Base-by-base conservation (phyloP, 2,329 filamentous ascomycete genomes). In the Ophiostoma piceae region DNA sequence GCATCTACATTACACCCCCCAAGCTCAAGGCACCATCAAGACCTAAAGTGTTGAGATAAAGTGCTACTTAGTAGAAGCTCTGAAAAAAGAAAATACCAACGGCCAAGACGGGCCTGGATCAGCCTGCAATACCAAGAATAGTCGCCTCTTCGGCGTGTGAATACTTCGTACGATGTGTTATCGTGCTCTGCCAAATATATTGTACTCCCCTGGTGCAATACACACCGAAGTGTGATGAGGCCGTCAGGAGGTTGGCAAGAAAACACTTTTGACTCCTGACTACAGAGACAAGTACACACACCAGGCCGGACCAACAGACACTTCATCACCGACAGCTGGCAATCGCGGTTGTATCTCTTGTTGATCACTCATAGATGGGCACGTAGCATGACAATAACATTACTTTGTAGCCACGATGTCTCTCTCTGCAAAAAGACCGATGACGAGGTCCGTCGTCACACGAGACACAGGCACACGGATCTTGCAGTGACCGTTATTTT, bases 371-470 rank as follows among this genome's bases (percentile, higher is more conserved):
- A 57, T 16, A 57, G 51, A 57, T 57, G 51, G n/a, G 51, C 51
- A 57, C 51, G 51, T 57, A 57, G 51, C 51, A 57, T 22, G 22
- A 19, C 43, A 47, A 47, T 47, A n/a, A 47, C 14, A 16, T 47
- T 16, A 12, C 39, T 3, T 41, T 41, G 11, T 41, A 35, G 35
- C 35, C 39, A 12, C 39, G 11, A 12, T 41, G 11, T 41, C 39
- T 41, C 39, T 41, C 39, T 41, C 39, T 41, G 2, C 43, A 12
- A 65, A 22, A n/a, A 65, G 35, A 39, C 62, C 62, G 62, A 65
- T 65, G 62, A 65, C 62, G 62, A 65, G 62, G 62, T n/a, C 32
- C 62, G 35, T 37, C 62, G 60, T 64, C 60, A 64, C 60, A 64
- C 60, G 60, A 26, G 11, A 35, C 22, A 26, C 51, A 47, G 5